A percentile compares a stretch with the other conserved stretches of the same genome.
These are phyloP conservation scores for Haplosporangium sp. DNA, from an alignment of 371 early-diverging fungal species.

Conservation along the genomic window DNA sequence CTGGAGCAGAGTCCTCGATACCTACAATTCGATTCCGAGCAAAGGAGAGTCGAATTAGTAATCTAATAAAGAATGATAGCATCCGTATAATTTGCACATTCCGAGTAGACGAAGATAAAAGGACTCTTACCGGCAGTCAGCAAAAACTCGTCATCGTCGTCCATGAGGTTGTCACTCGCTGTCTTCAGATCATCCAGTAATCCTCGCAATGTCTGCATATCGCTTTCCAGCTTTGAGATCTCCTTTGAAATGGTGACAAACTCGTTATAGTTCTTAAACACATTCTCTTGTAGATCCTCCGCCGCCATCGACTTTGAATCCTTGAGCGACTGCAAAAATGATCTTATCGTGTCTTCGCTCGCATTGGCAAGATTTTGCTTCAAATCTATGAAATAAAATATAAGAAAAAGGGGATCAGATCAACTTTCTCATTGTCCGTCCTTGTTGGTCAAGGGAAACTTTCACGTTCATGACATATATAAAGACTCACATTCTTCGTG, in stretches of 20 bases:
- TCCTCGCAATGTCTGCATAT: conserved; percentile 76
- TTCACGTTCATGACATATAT: not conserved
- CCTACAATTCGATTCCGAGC: conserved; percentile 12
- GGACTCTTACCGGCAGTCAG: conserved; percentile 34
- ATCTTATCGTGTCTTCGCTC: conserved; percentile 73
- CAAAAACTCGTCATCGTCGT: conserved; percentile 59
- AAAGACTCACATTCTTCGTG: conserved; percentile 56
- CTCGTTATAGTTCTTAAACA: conserved; percentile 93
- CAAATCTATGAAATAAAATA: conserved; percentile 55
- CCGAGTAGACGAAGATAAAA: not conserved
- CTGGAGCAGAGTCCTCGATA: conserved; percentile 57
- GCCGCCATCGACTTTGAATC: conserved; percentile 86
- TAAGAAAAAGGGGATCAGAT: not conserved
- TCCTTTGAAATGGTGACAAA: conserved; percentile 96
- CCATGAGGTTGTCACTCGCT: conserved; percentile 69
- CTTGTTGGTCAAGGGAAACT: not conserved
- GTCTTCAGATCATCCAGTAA: conserved; percentile 75
- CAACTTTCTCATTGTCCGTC: not conserved
- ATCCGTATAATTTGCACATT: not conserved
- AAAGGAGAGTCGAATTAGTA: not conserved
- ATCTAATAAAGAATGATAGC: not conserved
- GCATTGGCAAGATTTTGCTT: conserved; percentile 63
- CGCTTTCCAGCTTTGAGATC: conserved; percentile 82
- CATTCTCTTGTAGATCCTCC: conserved; percentile 86
- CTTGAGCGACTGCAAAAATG: conserved; percentile 67